phyloP scores from a whole-genome alignment of 2,329 filamentous ascomycete genomes.

The Torrubiella hemipterigena region DNA sequence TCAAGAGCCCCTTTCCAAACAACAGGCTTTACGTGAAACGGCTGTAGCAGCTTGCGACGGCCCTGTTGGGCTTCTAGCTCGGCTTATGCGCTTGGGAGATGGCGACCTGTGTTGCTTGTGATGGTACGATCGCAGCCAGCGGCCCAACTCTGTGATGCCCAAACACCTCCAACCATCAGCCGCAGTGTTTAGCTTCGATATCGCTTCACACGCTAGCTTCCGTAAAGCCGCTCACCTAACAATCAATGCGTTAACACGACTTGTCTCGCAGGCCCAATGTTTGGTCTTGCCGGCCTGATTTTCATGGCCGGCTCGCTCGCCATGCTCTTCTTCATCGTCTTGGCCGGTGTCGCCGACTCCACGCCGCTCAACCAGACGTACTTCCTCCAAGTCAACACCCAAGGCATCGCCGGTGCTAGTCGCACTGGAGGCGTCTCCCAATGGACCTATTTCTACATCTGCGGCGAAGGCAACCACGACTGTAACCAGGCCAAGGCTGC shows the following conservation, averaged over 20 bases:
- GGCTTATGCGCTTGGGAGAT: no score
- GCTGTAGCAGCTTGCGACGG: no score
- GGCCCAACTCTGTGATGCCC: no score
- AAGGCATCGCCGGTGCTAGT: slow-evolving; percentile 57
- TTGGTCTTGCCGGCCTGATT: slow-evolving; percentile 31
- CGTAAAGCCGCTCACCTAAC: no score
- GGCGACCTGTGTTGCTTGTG: no score
- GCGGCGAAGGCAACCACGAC: slow-evolving; percentile 49
- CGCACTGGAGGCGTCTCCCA: slow-evolving; percentile 54
- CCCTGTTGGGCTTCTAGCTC: no score
- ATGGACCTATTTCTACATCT: slow-evolving; percentile 89
- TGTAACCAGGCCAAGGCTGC: slow-evolving; percentile 54
- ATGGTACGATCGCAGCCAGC: no score
- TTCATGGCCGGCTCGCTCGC: slow-evolving; percentile 39
- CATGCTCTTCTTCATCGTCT: slow-evolving; percentile 47
- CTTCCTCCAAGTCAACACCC: slow-evolving; percentile 73
- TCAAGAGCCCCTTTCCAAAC: background rate
- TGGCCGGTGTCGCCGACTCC: slow-evolving; percentile 37
- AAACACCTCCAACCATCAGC: no score
- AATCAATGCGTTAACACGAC: no score
- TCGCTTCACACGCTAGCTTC: no score
- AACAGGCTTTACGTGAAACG: background rate
- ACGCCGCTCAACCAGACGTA: slow-evolving; percentile 61
- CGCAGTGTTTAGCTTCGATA: no score
- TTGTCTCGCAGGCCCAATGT: slow-evolving; percentile 20